Evolutionary conservation across 768 basidiomycete species (phyloP).

Genomic region (Podaxis mareebaensis): DNA sequence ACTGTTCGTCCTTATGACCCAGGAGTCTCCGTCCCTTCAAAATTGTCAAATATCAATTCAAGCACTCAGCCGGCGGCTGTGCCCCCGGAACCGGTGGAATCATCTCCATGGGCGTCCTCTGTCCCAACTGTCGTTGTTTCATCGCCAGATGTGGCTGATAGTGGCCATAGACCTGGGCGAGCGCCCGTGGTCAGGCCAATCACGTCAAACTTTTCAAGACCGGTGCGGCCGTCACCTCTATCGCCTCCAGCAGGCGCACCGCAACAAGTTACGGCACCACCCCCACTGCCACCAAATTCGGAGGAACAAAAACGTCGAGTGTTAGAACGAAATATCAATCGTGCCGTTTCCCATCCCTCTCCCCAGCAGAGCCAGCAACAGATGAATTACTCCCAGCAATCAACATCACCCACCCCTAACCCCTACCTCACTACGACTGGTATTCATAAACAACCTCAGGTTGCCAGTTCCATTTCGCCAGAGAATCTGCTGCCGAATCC

Average conservation of each 20-base stretch:
- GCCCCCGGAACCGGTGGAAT: background rate
- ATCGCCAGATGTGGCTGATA: slow-evolving; percentile 29
- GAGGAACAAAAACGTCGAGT: slow-evolving; percentile 49
- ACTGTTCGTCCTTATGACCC: slow-evolving; percentile 14
- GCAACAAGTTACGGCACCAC: slow-evolving; percentile 21
- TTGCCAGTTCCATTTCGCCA: background rate
- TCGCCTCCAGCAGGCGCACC: background rate
- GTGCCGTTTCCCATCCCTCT: slow-evolving; percentile 32
- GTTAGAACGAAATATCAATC: slow-evolving; percentile 59
- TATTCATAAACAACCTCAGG: background rate
- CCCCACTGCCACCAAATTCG: slow-evolving; percentile 33
- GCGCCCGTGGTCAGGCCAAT: slow-evolving; percentile 46
- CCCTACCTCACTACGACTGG: background rate
- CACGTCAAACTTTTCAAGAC: slow-evolving; percentile 64
- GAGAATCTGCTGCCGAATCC: background rate
- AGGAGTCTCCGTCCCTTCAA: background rate
- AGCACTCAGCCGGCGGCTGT: background rate
- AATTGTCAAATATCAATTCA: background rate
- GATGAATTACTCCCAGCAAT: slow-evolving; percentile 7
- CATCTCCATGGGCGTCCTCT: background rate
- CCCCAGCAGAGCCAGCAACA: slow-evolving; percentile 9
- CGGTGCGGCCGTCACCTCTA: slow-evolving; percentile 31
- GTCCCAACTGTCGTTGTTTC: slow-evolving; percentile 42
- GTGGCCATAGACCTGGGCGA: slow-evolving; percentile 27
- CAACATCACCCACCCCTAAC: slow-evolving; percentile 16